Percentiles rank a stretch among this genome's conserved stretches.
Evolutionary conservation across 2,329 filamentous ascomycete genomes (phyloP).

Genomic region (Xylaria sp.): DNA sequence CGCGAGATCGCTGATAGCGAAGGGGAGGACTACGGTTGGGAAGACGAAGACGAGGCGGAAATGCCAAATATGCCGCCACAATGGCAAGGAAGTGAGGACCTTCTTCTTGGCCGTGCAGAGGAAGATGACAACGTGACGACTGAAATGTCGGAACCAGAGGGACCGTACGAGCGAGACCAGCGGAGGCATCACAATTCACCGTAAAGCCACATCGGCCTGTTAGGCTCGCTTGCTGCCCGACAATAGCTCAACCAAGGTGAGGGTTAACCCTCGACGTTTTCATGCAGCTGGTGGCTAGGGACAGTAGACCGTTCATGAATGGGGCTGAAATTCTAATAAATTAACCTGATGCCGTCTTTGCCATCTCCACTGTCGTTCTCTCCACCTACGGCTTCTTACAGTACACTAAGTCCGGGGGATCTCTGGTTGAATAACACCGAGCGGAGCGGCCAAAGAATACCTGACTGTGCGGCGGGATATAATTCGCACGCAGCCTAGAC

Average conservation of each 20-base stretch:
- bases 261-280: conserved; percentile 3
- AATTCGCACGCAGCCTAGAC: neutral
- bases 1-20: conserved; percentile 67
- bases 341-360: conserved; percentile 1
- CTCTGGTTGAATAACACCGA: conserved; percentile 22
- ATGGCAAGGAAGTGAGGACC: conserved; percentile 71
- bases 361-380: conserved; percentile 3
- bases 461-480: conserved; percentile 5
- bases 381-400: conserved; percentile 6
- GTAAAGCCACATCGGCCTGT: conserved; percentile 2
- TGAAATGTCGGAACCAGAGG: conserved; percentile 33
- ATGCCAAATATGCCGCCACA: conserved; percentile 66
- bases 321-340: conserved; percentile 4
- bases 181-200: conserved; percentile 1
- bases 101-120: conserved; percentile 57
- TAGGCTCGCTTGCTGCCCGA: conserved; percentile 16
- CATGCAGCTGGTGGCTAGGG: neutral
- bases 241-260: conserved; percentile 12
- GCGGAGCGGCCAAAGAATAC: conserved; percentile 11
- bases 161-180: conserved; percentile 6
- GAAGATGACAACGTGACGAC: conserved; percentile 48
- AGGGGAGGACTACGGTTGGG: conserved; percentile 75
- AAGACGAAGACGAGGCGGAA: conserved; percentile 67
- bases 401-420: conserved; percentile 12
- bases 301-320: conserved; percentile 10